Percentiles rank a stretch among this genome's conserved stretches.
These are phyloP conservation scores for Talaromyces thailandensis DNA, from an alignment of 495 filamentous ascomycete species.

Conservation along the genomic window DNA sequence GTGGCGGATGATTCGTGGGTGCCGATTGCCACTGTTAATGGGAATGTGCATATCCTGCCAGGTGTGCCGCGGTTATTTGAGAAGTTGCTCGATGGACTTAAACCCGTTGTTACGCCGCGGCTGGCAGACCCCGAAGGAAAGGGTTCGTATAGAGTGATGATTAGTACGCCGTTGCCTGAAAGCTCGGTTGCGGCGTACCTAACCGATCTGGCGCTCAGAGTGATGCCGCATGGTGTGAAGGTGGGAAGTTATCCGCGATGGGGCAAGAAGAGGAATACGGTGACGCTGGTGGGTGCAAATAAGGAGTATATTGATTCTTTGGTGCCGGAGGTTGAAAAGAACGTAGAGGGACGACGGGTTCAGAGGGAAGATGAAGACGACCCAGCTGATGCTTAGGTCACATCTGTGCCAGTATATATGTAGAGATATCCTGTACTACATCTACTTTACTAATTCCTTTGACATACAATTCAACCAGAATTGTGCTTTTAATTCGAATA, in stretches of 20 bases:
- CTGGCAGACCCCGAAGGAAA: slow-evolving; percentile 71
- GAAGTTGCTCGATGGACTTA: slow-evolving; percentile 65
- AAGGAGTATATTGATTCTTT: slow-evolving; percentile 52
- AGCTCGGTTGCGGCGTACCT: slow-evolving; percentile 76
- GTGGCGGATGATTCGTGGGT: slow-evolving; percentile 82
- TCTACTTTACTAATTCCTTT: neutral
- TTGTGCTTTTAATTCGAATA: neutral
- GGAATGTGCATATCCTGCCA: slow-evolving; percentile 88
- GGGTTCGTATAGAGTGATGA: slow-evolving; percentile 63
- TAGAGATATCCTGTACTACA: neutral
- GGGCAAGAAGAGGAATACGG: slow-evolving; percentile 80
- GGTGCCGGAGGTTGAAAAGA: slow-evolving; percentile 51
- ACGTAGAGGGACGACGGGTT: slow-evolving; percentile 48
- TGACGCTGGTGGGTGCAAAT: slow-evolving; percentile 78
- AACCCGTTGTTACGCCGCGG: slow-evolving; percentile 56
- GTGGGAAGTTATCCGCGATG: slow-evolving; percentile 95
- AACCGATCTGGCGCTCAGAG: slow-evolving; percentile 64
- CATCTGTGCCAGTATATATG: neutral
- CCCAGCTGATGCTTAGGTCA: slow-evolving; percentile 20
- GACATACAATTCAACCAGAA: neutral
- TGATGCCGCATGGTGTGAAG: slow-evolving; percentile 68
- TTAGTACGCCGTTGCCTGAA: slow-evolving; percentile 82
- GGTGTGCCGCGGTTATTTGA: slow-evolving; percentile 83
- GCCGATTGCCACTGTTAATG: slow-evolving; percentile 76
- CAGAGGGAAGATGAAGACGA: slow-evolving; percentile 53